Evolutionary conservation across 1,139 yeast genomes (phyloP).

Genomic region (Arxiozyma telluris): DNA sequence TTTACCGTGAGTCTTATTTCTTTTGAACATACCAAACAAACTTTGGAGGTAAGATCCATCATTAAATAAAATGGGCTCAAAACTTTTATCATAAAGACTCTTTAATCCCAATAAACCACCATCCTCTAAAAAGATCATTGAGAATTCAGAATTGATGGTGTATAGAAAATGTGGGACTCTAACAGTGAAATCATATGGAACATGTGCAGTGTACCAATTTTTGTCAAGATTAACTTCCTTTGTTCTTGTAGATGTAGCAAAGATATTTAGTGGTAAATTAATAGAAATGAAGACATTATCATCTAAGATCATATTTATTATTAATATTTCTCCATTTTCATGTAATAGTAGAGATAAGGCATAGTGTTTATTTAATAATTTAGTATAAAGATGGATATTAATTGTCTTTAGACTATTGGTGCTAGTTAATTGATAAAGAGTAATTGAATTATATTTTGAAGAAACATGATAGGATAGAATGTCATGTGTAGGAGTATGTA

Average conservation of each 20-base stretch:
- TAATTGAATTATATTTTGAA: conserved; percentile 13
- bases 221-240: conserved; percentile 12
- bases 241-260: conserved; percentile 4
- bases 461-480: conserved; percentile 23
- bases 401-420: conserved; percentile 17
- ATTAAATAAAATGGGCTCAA: conserved; percentile 45
- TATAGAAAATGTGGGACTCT: conserved; percentile 52
- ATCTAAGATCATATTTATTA: conserved; percentile 20
- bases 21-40: conserved; percentile 28
- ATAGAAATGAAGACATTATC: conserved; percentile 34
- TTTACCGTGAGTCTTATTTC: conserved; percentile 20
- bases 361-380: conserved; percentile 21
- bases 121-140: conserved; percentile 55
- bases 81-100: conserved; percentile 33
- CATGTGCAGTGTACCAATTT: conserved; percentile 55
- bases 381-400: conserved; percentile 20
- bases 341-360: conserved; percentile 17
- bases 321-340: conserved; percentile 12
- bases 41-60: conserved; percentile 47
- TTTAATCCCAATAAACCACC: conserved; percentile 58
- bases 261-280: conserved; percentile 24
- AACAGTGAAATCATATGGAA: conserved; percentile 68
- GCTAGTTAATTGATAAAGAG: conserved; percentile 20
- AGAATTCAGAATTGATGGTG: conserved; percentile 37
- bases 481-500: conserved; percentile 15